Percentiles rank a stretch among this genome's conserved stretches.
Evolutionary conservation across 176 grass and related monocot genomes (phyloP).

Genomic region (Lolium perenne): DNA sequence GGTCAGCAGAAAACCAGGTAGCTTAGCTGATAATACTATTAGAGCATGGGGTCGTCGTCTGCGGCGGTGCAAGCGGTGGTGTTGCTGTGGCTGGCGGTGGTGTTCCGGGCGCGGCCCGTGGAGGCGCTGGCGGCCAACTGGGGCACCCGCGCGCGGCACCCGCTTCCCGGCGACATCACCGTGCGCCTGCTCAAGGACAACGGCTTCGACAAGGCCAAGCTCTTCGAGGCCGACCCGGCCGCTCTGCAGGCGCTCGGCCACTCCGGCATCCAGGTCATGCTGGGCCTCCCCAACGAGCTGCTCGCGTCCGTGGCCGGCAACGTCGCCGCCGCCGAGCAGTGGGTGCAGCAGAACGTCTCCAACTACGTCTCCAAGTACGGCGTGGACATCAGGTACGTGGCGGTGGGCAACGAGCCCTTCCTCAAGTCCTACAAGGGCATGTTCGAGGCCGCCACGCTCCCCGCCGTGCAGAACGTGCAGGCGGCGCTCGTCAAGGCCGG

Average conservation of each 20-base stretch:
- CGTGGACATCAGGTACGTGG: slow-evolving; percentile 88
- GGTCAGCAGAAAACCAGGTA: not conserved
- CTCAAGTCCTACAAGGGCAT: slow-evolving; percentile 84
- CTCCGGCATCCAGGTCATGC: slow-evolving; percentile 91
- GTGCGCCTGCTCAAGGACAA: slow-evolving; percentile 76
- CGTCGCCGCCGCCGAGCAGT: slow-evolving; percentile 74
- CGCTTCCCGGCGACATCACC: slow-evolving; percentile 65
- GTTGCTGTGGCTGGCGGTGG: slow-evolving; percentile 49
- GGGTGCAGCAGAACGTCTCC: slow-evolving; percentile 87
- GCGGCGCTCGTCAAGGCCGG: slow-evolving; percentile 95
- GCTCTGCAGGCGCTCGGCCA: slow-evolving; percentile 73
- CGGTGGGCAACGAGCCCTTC: slow-evolving; percentile 95
- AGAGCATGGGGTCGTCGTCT: slow-evolving; percentile 44
- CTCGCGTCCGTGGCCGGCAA: slow-evolving; percentile 55
- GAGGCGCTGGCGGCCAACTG: slow-evolving; percentile 77
- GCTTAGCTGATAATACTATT: not conserved
- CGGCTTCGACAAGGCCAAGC: slow-evolving; percentile 53
- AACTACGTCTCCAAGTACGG: slow-evolving; percentile 72
- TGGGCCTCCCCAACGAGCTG: slow-evolving; percentile 91
- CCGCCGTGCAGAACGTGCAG: slow-evolving; percentile 84
- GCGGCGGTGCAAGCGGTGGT: slow-evolving; percentile 40
- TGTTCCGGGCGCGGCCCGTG: slow-evolving; percentile 42
- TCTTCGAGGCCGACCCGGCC: slow-evolving; percentile 74
- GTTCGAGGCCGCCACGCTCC: slow-evolving; percentile 69
- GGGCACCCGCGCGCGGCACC: slow-evolving; percentile 65